Conservation (phyloP, 129 eudicot genomes). For the Arctium minus region DNA sequence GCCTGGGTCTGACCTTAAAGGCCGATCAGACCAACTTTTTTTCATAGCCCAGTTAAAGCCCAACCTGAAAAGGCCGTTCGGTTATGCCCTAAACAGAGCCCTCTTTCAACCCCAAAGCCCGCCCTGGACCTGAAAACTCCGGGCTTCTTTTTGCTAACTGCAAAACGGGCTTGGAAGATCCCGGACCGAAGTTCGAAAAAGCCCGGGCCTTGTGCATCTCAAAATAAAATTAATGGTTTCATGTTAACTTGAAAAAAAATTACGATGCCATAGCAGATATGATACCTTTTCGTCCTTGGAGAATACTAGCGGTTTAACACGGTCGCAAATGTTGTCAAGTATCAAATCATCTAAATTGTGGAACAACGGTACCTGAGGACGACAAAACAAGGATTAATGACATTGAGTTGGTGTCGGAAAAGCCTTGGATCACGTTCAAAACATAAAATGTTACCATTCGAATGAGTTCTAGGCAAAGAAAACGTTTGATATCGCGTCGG, state of each 20-base stretch:
- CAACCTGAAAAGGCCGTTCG: not conserved
- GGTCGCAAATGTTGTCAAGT: slow-evolving; percentile 92
- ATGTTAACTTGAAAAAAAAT: not conserved
- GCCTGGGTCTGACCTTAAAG: not conserved
- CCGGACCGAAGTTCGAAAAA: not conserved
- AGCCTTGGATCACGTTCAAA: not conserved
- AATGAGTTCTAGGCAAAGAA: slow-evolving; percentile 77
- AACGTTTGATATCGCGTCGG: slow-evolving; percentile 93
- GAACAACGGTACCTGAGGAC: slow-evolving; percentile 71
- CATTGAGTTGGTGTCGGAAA: not conserved
- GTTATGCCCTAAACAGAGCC: not conserved
- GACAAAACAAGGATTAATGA: not conserved
- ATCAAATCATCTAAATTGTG: slow-evolving; percentile 83
- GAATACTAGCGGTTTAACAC: slow-evolving; percentile 75
- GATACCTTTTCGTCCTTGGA: slow-evolving; percentile 91
- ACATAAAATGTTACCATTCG: slow-evolving; percentile 49
- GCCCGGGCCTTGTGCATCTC: not conserved
- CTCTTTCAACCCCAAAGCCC: not conserved
- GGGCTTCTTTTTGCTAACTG: no score
- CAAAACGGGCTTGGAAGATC: not conserved
- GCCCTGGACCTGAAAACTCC: no score
- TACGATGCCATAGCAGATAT: not conserved
- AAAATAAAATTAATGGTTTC: not conserved
- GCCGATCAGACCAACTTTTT: not conserved
- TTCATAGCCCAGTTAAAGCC: not conserved